Evolutionary conservation across 441 rosid genomes (phyloP), one percentile per base, ranked within the genome.

Genomic region (Bruguiera hainesii): DNA sequence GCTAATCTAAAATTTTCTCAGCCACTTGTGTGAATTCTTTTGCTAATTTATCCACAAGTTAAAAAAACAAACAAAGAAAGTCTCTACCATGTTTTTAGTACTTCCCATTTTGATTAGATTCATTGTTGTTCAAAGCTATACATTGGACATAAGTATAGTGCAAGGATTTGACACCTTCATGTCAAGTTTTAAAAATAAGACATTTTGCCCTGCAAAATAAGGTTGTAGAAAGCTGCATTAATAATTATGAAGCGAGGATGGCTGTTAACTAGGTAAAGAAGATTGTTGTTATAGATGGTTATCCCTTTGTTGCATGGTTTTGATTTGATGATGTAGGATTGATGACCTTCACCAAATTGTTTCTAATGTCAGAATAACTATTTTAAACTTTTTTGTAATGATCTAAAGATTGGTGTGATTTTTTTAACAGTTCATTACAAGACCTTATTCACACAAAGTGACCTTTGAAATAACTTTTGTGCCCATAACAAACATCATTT

Each of bases 211-310:
- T 50, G 79, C 64, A 71, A 86, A 88, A 81, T 93, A 89, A 76
- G 94, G 90, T 49, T 87, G 74, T 10, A 90, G 97, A 23, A 23
- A 94, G 98, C 72, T 94, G 99, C 60, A 98, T 94, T 51, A 98
- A 94, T 81, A 94, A 94, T 64, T 91, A 91, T 79, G 98, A 91
- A 87, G 98, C 98, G 19, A 86, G 98, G 73, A 91, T 91, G 98
- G 96, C 91, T 75, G 97, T 94, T 71, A 91, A 93, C 77, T 97
- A 91, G 98, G 98, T 93, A 81, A 75, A 56, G 26, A 51, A 64
- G 61, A 60, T 56, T 70, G 56, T 46, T 60, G 11, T 35, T 52
- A 31, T 25, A 20, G 29, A 21, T 60, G 59, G 1, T 65, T 46
- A 46, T 64, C 65, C 20, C 19, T 30, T 64, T 46, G 29, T 59